Evolutionary conservation across 768 basidiomycete species (phyloP), one percentile per base, ranked within the genome.

Genomic region (Kwoniella dejecticola): DNA sequence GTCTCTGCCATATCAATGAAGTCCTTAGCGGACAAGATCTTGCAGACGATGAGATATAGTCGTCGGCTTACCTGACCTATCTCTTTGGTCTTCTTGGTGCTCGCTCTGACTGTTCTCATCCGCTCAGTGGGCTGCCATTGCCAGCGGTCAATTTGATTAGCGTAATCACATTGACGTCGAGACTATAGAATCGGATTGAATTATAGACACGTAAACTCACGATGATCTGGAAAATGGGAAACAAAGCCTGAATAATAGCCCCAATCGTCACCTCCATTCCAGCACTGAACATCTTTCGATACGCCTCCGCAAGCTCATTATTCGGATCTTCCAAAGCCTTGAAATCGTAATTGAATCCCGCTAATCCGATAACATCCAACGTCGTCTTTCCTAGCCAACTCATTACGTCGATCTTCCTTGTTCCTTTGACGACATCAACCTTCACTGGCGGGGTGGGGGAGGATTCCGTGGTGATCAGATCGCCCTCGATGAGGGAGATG

Each of bases 311-410:
- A 87, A 93, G 89, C 57, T 91, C 89, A 70, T 86, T 89, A 76
- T 90, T 90, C 0, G 91, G 90, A 1, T 87, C 82, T 71, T 89
- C 87, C 45, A 95, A 87, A 1, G 92, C 86, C 63, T 89, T 86
- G 81, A 96, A 92, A 58, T 87, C 82, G 70, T 94, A 84, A 68
- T 77, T 81, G 72, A 94, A 95, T 67, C 89, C 69, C 41, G 91
- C 87, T 36, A 88, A 80, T 8, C 89, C 89, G 52, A 92, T 90
- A 56, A 89, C 84, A 64, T 91, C 90, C 8, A 91, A 80, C 3
- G 89, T 89, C 49, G 84, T 83, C 57, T 84, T 84, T 41, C 84
- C 85, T 2, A 90, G 79, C 52, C 52, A 89, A 3, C 81, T 79
- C 36, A 87, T 79, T 1, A 86, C 84, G 36, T 92, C 86, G 30